phyloP scores from a whole-genome alignment of 208 protist genomes.

The Leptomonas pyrrhocoris region DNA sequence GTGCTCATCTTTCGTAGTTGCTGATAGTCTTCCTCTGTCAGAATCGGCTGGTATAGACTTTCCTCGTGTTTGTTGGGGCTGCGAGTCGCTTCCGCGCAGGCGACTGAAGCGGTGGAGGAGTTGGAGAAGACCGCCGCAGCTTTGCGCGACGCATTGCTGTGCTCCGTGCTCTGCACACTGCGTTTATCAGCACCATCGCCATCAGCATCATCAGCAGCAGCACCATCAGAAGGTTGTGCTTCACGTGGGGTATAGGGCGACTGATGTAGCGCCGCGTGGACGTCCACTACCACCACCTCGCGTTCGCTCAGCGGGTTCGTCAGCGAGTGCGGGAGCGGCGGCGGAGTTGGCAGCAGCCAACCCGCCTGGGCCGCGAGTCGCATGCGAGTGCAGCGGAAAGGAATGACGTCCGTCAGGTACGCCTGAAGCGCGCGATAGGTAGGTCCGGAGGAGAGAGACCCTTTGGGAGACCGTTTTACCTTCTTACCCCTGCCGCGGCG shows the following conservation, averaged over 20 bases:
- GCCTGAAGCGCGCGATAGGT: conserved; percentile 28
- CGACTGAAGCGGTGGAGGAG: not conserved
- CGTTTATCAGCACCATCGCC: too few species aligned
- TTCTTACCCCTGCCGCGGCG: too few species aligned
- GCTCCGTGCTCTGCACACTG: too few species aligned
- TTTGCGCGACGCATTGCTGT: too few species aligned
- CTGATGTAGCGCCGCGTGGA: not conserved
- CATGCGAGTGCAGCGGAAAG: conserved; percentile 44
- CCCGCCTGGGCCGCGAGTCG: conserved; percentile 53
- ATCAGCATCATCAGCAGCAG: not conserved
- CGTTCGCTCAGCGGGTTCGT: conserved; percentile 16
- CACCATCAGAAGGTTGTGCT: not conserved
- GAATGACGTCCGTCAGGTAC: conserved; percentile 29
- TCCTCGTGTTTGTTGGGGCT: not conserved
- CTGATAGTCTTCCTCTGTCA: conserved; percentile 28
- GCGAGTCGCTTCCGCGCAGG: too few species aligned
- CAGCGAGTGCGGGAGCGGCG: conserved; percentile 25
- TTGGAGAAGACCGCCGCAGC: not conserved
- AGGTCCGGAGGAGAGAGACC: not conserved
- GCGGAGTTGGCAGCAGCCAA: conserved; percentile 51
- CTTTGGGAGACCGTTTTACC: too few species aligned
- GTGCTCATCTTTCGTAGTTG: conserved; percentile 27
- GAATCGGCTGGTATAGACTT: conserved; percentile 9
- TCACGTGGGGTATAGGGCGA: not conserved
- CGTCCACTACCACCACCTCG: conserved; percentile 10